Evolutionary conservation across 1,284 basidiomycete species (phyloP).

Genomic region (Polyporus tsugae): DNA sequence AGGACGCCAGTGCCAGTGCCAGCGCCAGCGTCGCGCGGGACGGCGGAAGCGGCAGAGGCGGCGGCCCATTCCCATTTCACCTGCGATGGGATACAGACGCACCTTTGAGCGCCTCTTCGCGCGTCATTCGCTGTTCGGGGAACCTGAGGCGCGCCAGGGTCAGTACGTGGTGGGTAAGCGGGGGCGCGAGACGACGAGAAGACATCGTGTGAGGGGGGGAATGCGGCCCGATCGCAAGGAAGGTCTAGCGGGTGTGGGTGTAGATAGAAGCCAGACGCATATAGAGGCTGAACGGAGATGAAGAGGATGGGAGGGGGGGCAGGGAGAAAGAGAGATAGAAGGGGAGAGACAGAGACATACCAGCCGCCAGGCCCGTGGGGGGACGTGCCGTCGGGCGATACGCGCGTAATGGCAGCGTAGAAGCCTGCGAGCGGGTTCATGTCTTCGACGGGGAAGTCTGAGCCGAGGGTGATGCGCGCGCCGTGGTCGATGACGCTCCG

Average conservation of each 20-base stretch:
- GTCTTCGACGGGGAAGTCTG: slow-evolving; percentile 90
- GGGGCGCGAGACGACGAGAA: neutral
- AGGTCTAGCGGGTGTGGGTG: neutral
- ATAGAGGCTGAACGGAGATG: neutral
- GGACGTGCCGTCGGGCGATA: slow-evolving; percentile 75
- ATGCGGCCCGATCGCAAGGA: neutral
- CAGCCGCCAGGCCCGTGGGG: slow-evolving; percentile 87
- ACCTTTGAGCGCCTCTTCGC: slow-evolving; percentile 78
- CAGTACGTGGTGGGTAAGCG: slow-evolving; percentile 1
- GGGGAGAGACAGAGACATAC: slow-evolving; percentile 51
- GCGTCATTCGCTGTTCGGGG: slow-evolving; percentile 79
- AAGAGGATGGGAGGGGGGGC: neutral
- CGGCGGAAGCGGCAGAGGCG: neutral
- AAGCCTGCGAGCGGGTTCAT: slow-evolving; percentile 83
- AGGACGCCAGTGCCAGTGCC: neutral
- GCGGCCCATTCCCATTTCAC: neutral
- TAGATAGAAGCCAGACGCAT: neutral
- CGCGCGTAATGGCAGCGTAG: slow-evolving; percentile 85
- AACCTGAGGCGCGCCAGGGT: slow-evolving; percentile 60
- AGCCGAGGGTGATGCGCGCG: slow-evolving; percentile 77
- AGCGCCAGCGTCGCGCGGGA: no score
- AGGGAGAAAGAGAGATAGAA: neutral
- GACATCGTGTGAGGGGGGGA: neutral
- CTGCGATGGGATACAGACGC: slow-evolving; percentile 9
- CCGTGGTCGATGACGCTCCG: slow-evolving; percentile 70